Evolutionary conservation across 495 filamentous ascomycete species (phyloP), one percentile per base, ranked within the genome.

Genomic region (Poronia punctata): DNA sequence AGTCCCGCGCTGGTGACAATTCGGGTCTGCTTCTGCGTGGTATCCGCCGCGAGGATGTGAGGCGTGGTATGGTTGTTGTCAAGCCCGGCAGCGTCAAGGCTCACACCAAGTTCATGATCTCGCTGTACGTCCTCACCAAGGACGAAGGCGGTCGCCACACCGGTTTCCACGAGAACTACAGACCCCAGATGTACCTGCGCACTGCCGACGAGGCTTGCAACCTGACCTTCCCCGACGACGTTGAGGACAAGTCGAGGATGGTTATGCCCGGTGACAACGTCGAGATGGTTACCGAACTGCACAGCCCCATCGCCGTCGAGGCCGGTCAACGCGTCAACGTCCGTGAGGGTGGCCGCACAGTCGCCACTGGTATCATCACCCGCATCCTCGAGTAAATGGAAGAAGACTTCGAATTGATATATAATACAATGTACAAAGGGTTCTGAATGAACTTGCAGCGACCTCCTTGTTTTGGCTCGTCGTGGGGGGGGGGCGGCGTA

Each of bases 181-280:
- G 86, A 50, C 92, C 92, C 38, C 92, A 98, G 72, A 78, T 96
- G 55, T 98, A 79, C 78, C 70, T 98, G 53, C 84, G 92, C 44
- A 97, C 92, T 50, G 87, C 90, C 43, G 88, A 98, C 67, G 90
- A 95, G 70, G 70, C 92, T 35, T 80, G 77, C 57, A 71, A 76
- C 17, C 78, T 98, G 41, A 72, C 66, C 56, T 93, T 88, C 83
- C 84, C 86, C 39, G 87, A 85, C 42, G 88, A 82, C 38, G 76
- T 66, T 29, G 72, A 77, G 60, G 78, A 86, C 53, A 64, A 74
- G 40, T 67, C 65, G 56, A 84, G 79, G 67, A 80, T 88, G 69
- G 82, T 95, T 60, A 88, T 92, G 86, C 92, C 92, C 38, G 92
- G 92, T 59, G 92, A 98, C 77, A 98, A 98, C 71, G 81, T 92